A percentile compares a stretch with the other conserved stretches of the same genome.
Conservation (phyloP, 805 yeast genomes). For the Zygotorulaspora danielsina region DNA sequence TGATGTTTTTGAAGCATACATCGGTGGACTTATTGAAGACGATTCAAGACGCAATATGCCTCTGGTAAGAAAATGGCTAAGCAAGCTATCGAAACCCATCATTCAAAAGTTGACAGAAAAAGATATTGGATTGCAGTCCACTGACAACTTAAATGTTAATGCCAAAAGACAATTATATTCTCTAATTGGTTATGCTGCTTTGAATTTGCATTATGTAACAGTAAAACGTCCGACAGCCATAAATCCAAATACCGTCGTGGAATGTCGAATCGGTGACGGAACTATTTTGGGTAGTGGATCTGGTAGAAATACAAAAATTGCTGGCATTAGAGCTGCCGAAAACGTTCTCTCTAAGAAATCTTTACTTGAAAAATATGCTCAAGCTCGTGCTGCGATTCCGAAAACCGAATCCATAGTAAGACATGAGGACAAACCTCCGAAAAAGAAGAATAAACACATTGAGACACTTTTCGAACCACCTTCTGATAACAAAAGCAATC, state of each 20-base stretch:
- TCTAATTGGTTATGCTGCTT: slow-evolving; percentile 68
- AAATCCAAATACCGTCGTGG: slow-evolving; percentile 50
- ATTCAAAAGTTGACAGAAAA: slow-evolving; percentile 27
- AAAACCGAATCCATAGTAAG: slow-evolving; percentile 36
- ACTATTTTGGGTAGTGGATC: slow-evolving; percentile 63
- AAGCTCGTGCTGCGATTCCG: slow-evolving; percentile 51
- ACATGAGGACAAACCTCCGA: slow-evolving; percentile 8
- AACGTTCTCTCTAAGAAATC: slow-evolving; percentile 58
- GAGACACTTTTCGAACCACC: not conserved
- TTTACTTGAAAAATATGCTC: slow-evolving; percentile 59
- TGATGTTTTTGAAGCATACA: slow-evolving; percentile 89
- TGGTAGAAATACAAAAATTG: slow-evolving; percentile 67
- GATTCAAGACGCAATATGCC: slow-evolving; percentile 41
- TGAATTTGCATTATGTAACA: slow-evolving; percentile 56
- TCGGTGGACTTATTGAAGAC: slow-evolving; percentile 76
- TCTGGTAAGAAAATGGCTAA: slow-evolving; percentile 55
- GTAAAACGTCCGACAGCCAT: slow-evolving; percentile 36
- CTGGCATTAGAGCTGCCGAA: slow-evolving; percentile 85
- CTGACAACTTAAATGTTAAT: slow-evolving; percentile 45
- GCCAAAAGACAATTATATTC: slow-evolving; percentile 80
- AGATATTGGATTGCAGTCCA: slow-evolving; percentile 30
- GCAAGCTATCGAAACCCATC: slow-evolving; percentile 46
- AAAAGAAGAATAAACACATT: slow-evolving; percentile 7
- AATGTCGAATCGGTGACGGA: slow-evolving; percentile 61
- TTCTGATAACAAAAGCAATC: slow-evolving; percentile 2